Percentiles rank a stretch among this genome's conserved stretches.
Conservation (phyloP, 148 eudicot species). For the Rhododendron ovatum region DNA sequence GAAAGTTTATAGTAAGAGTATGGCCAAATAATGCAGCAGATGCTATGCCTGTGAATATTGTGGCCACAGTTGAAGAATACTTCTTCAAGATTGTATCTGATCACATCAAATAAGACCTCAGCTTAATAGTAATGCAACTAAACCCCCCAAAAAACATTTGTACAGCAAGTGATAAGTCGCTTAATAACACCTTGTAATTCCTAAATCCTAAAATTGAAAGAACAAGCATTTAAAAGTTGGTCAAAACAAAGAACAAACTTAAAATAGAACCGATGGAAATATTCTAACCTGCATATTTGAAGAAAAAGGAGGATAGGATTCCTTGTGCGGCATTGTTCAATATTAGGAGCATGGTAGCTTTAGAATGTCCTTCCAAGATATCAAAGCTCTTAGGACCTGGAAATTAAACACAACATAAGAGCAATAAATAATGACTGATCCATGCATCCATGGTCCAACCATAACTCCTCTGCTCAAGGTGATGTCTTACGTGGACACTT, state of each 20-base stretch:
- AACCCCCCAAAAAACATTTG: background rate
- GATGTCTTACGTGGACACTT: background rate
- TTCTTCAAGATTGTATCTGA: constrained; percentile 93
- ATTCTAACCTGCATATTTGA: constrained; percentile 58
- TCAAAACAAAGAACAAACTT: background rate
- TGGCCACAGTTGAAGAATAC: constrained; percentile 90
- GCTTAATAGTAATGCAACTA: background rate
- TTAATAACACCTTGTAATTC: background rate
- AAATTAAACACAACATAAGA: constrained; percentile 7
- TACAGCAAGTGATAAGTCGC: background rate
- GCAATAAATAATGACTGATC: background rate
- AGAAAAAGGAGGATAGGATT: constrained; percentile 64
- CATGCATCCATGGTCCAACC: background rate
- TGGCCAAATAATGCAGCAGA: constrained; percentile 94
- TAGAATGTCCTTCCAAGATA: constrained; percentile 60
- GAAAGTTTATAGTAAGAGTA: constrained; percentile 77
- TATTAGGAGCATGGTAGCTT: constrained; percentile 63
- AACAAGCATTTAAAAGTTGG: background rate
- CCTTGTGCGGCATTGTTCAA: constrained; percentile 70
- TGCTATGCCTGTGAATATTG: constrained; percentile 91
- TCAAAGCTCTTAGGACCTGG: constrained; percentile 61
- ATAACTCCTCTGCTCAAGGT: background rate
- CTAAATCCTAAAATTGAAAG: background rate
- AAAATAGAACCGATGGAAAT: background rate
- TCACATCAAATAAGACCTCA: constrained; percentile 4